These are phyloP conservation scores for Pseudomonodictys pantanalensis DNA, from an alignment of 495 filamentous ascomycete species.

Conservation along the genomic window DNA sequence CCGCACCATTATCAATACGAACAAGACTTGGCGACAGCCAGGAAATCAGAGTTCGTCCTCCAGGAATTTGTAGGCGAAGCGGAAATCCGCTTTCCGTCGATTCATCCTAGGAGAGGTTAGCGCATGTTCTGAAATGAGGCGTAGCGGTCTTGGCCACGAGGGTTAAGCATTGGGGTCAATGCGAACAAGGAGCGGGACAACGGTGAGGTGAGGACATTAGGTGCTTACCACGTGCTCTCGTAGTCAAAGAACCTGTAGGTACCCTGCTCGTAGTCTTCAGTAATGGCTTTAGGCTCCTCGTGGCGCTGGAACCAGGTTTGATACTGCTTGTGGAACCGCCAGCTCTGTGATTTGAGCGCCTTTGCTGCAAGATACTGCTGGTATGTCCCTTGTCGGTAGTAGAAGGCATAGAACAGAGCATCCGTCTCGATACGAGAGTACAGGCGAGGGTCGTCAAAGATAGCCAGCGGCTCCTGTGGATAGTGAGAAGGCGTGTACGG, in stretches of 20 bases:
- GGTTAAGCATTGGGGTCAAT: not conserved
- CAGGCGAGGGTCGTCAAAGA: constrained; percentile 84
- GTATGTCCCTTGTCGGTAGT: constrained; percentile 94
- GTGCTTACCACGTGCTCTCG: constrained; percentile 91
- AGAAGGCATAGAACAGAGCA: constrained; percentile 98
- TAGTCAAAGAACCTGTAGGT: constrained; percentile 99
- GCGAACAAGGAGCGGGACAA: not conserved
- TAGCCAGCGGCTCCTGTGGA: constrained; percentile 82
- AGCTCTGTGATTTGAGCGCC: constrained; percentile 92
- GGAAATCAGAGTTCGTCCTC: constrained; percentile 74
- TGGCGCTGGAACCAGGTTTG: constrained; percentile 99
- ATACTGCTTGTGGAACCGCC: constrained; percentile 99
- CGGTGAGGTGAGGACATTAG: not conserved
- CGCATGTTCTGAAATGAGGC: constrained; percentile 2
- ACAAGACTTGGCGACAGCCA: not conserved
- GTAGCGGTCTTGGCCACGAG: constrained; percentile 18
- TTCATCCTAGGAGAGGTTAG: constrained; percentile 79
- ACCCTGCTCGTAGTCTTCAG: constrained; percentile 96
- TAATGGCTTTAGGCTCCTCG: constrained; percentile 96
- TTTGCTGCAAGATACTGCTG: constrained; percentile 97
- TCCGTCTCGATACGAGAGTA: constrained; percentile 91
- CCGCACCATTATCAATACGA: not conserved
- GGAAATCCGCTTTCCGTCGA: constrained; percentile 95
- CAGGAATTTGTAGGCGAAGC: constrained; percentile 95
- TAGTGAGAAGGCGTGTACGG: constrained; percentile 75